phyloP scores from a whole-genome alignment of 1,139 yeast species.

The Eremothecium gossypii region DNA sequence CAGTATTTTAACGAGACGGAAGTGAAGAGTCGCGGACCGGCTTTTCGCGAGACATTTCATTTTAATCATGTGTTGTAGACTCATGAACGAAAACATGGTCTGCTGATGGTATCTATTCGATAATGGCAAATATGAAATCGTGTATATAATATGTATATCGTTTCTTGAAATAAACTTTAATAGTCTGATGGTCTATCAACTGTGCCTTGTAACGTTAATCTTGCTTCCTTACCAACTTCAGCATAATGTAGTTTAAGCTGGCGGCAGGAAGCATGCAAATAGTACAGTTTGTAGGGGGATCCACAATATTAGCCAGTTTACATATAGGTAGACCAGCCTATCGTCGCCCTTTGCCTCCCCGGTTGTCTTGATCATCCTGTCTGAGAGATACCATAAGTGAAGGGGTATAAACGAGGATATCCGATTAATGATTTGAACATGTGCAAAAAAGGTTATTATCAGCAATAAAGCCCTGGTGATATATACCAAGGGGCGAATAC shows the following conservation, averaged over 20 bases:
- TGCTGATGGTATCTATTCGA: too few species aligned
- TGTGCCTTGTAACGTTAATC: too few species aligned
- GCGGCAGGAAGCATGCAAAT: constrained; percentile 63
- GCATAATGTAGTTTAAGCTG: constrained; percentile 40
- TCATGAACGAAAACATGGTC: too few species aligned
- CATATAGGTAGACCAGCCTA: constrained; percentile 24
- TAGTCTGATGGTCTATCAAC: too few species aligned
- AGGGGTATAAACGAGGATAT: constrained; percentile 70
- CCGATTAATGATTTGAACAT: constrained; percentile 78
- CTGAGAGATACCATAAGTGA: constrained; percentile 62
- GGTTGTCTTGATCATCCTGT: constrained; percentile 20
- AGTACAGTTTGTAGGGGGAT: constrained; percentile 47
- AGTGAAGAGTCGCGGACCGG: constrained; percentile 30
- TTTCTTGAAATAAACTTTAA: too few species aligned
- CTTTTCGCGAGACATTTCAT: too few species aligned
- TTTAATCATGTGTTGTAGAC: too few species aligned
- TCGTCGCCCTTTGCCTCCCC: constrained; percentile 18
- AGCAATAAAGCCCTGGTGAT: constrained; percentile 38
- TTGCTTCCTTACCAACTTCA: too few species aligned
- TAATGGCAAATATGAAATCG: too few species aligned
- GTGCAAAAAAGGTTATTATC: constrained; percentile 56
- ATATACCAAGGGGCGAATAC: constrained; percentile 35
- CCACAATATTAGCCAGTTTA: constrained; percentile 46
- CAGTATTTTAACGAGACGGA: constrained; percentile 72
- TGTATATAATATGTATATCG: too few species aligned